Evolutionary conservation across 1,284 basidiomycete genomes (phyloP).

Genomic region (Cryptococcus sp.): DNA sequence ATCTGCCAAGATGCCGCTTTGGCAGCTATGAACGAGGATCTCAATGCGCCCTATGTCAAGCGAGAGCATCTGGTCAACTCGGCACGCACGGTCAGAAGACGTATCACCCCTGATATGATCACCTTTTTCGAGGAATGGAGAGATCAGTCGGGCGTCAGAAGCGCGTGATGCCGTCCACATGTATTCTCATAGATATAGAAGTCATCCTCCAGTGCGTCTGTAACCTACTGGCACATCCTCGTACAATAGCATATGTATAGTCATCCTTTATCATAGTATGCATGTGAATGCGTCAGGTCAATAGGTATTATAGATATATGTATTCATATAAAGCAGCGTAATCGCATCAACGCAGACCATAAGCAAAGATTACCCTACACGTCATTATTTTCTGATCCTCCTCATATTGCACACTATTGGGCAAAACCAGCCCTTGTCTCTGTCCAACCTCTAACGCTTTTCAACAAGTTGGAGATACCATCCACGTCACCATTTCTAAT

Average conservation of each 20-base stretch:
- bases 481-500: conserved; percentile 73
- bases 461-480: conserved; percentile 74
- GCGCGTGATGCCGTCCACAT: conserved; percentile 24
- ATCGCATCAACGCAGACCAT: too few species aligned
- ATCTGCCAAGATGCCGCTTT: conserved; percentile 97
- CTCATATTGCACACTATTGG: not conserved
- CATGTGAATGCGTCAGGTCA: too few species aligned
- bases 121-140: conserved; percentile 66
- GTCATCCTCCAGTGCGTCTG: too few species aligned
- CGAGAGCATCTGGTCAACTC: conserved; percentile 74
- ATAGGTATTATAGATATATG: too few species aligned
- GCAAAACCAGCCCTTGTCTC: conserved; percentile 12
- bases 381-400: too few species aligned
- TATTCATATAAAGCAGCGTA: too few species aligned
- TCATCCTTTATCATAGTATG: too few species aligned
- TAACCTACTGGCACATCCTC: too few species aligned
- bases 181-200: too few species aligned
- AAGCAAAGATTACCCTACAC: too few species aligned
- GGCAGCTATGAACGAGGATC: conserved; percentile 81
- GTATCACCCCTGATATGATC: conserved; percentile 84
- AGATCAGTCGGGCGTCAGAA: conserved; percentile 53
- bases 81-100: conserved; percentile 68
- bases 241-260: too few species aligned
- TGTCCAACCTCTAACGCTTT: conserved; percentile 58
- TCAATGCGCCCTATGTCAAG: conserved; percentile 73